Base-by-base conservation (phyloP, 768 basidiomycete species). In the Macrolepiota albuminosa region DNA sequence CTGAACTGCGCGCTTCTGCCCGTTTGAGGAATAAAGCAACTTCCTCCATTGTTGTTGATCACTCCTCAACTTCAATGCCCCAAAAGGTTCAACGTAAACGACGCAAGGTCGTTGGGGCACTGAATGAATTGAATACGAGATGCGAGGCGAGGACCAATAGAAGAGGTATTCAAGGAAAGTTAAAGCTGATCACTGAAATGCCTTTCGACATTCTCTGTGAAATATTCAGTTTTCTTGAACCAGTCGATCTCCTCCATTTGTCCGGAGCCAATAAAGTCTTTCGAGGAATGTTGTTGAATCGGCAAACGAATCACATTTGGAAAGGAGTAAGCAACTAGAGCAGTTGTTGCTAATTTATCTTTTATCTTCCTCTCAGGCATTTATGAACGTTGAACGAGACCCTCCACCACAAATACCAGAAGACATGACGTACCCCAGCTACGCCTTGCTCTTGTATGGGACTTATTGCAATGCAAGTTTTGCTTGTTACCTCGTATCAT, bases 241-340 rank as follows among this genome's bases (percentile, higher is more conserved):
- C 78, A n/a, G 33, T 66, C 14, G 78, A 81, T 60, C 65, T 81
- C 10, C 67, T 82, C n/a, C 66, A 70, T 56, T 68, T 81, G 7
- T 72, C 76, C 0, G 64, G 75, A 49, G 71, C 77, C 2, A 73
- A 67, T 39, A 74, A 75, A 62, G 64, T 60, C 0, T 64, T 81
- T 45, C 73, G 75, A 18, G 59, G 56, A 2, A 69, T 78, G 8
- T 64, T 81, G 31, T 60, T 74, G 55, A 60, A 63, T 9, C 64
- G 63, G 18, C 49, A 57, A 3, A 62, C 69, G 4, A 62, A 64
- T 0, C 42, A 58, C 13, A 59, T 77, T 0, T 81, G 79, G 79
- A 71, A 70, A 56, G 45, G 47, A 37, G 73, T 72, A 42, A 60
- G 33, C 42, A 39, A 10, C 11, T 34, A 9, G 8, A 6, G 50